These are phyloP conservation scores for Coffea eugenioides DNA, from an alignment of 257 asterid species.

Conservation along the genomic window DNA sequence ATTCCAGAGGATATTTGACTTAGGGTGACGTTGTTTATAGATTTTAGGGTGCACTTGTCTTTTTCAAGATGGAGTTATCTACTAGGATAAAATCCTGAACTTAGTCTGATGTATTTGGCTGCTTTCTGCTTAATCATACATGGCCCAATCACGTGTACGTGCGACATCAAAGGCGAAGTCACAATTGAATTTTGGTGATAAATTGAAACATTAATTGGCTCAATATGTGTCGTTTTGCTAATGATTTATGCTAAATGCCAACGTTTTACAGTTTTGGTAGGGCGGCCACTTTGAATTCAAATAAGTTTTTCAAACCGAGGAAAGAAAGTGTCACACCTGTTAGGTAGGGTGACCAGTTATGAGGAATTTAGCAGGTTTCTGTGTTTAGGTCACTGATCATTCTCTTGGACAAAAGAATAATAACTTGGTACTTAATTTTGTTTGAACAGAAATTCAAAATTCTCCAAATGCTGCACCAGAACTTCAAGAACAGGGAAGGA, in stretches of 20 bases:
- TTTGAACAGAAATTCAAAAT: neutral
- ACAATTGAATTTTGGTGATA: neutral
- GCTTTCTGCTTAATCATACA: neutral
- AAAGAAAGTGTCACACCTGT: neutral
- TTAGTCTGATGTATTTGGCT: neutral
- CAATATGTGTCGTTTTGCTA: constrained; percentile 6
- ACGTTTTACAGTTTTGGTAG: neutral
- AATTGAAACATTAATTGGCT: constrained; percentile 7
- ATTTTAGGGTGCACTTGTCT: constrained; percentile 48
- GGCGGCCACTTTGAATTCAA: constrained; percentile 14
- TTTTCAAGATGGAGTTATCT: constrained; percentile 37
- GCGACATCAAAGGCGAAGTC: constrained; percentile 17
- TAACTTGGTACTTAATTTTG: neutral
- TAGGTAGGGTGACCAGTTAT: neutral
- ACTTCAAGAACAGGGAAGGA: neutral
- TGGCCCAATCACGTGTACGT: constrained; percentile 12
- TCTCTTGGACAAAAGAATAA: neutral
- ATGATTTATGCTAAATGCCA: constrained; percentile 15
- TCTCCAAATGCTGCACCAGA: neutral
- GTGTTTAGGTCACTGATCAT: neutral
- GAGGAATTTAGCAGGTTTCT: neutral
- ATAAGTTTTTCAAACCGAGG: neutral
- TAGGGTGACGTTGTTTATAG: constrained; percentile 20
- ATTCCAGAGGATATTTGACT: constrained; percentile 24
- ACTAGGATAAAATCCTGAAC: constrained; percentile 25